These are phyloP conservation scores for Metroxylon sagu DNA, from an alignment of 176 grass and related monocot genomes.

Conservation along the genomic window DNA sequence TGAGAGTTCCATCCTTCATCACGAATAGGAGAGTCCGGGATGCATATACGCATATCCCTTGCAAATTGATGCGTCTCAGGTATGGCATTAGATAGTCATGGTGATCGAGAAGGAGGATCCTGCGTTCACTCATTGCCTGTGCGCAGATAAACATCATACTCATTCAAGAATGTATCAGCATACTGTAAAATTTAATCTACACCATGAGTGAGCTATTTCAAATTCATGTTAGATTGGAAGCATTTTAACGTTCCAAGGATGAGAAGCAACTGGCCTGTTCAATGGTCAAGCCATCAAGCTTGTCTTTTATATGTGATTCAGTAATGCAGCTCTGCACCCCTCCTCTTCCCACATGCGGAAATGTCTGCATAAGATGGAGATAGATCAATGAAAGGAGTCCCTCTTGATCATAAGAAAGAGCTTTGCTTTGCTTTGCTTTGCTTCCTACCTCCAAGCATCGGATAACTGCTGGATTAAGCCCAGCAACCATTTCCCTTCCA, in stretches of 20 bases:
- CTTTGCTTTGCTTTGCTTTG: not conserved
- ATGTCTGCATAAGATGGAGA: constrained; percentile 28
- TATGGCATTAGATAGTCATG: constrained; percentile 92
- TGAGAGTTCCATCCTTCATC: constrained; percentile 44
- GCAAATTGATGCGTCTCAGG: constrained; percentile 57
- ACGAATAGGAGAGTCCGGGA: constrained; percentile 88
- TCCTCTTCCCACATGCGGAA: constrained; percentile 50
- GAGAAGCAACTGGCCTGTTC: constrained; percentile 17
- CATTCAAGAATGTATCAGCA: not conserved
- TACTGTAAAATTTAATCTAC: too few relatives aligned
- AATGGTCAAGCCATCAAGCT: constrained; percentile 37
- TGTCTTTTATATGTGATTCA: constrained; percentile 22
- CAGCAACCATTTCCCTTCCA: constrained; percentile 79
- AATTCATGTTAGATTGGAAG: too few relatives aligned
- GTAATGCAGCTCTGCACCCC: constrained; percentile 46
- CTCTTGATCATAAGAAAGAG: not conserved
- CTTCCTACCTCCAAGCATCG: constrained; percentile 45
- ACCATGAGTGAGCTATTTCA: too few relatives aligned
- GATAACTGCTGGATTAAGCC: constrained; percentile 69
- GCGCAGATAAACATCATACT: not conserved
- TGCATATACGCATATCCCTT: constrained; percentile 62
- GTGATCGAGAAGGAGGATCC: constrained; percentile 76
- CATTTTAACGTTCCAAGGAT: too few relatives aligned
- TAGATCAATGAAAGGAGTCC: not conserved
- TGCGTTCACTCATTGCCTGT: constrained; percentile 43